Conservation (phyloP, 768 basidiomycete genomes). For the Russula griseocarnosa region DNA sequence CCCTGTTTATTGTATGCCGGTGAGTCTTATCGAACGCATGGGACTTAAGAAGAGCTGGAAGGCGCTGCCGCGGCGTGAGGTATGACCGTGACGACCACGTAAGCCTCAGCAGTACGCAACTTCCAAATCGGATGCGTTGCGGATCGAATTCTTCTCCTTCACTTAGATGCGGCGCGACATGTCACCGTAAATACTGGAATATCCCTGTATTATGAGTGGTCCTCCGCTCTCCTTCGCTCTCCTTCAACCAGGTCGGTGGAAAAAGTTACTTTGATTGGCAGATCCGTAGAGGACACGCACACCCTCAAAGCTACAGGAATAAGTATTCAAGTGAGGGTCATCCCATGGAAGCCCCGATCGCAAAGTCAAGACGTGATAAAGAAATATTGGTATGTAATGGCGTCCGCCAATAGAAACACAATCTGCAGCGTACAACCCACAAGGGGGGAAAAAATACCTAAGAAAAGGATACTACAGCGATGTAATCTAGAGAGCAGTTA, state of each 20-base stretch:
- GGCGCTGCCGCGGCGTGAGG: slow-evolving; percentile 44
- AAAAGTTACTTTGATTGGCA: background rate
- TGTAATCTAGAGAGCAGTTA: slow-evolving; percentile 18
- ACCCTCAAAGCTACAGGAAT: background rate
- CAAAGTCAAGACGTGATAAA: background rate
- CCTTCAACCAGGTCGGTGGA: background rate
- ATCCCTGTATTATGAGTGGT: no score
- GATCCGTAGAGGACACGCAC: background rate
- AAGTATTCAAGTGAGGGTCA: background rate
- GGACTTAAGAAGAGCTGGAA: slow-evolving; percentile 69
- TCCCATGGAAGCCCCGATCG: background rate
- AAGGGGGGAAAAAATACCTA: background rate
- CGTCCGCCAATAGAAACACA: background rate
- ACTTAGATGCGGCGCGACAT: background rate
- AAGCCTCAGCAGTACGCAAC: background rate
- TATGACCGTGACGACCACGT: background rate
- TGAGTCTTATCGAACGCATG: slow-evolving; percentile 58
- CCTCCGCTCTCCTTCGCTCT: background rate
- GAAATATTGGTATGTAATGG: slow-evolving; percentile 20
- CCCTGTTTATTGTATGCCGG: slow-evolving; percentile 96
- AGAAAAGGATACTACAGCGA: slow-evolving; percentile 8
- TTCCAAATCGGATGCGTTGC: background rate
- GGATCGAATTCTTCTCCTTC: background rate
- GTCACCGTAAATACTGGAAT: background rate
- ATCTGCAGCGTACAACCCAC: slow-evolving; percentile 6